A percentile compares a stretch with the other conserved stretches of the same genome.
Evolutionary conservation across 2,329 filamentous ascomycete genomes (phyloP).

Genomic region (Falciphora oryzae): DNA sequence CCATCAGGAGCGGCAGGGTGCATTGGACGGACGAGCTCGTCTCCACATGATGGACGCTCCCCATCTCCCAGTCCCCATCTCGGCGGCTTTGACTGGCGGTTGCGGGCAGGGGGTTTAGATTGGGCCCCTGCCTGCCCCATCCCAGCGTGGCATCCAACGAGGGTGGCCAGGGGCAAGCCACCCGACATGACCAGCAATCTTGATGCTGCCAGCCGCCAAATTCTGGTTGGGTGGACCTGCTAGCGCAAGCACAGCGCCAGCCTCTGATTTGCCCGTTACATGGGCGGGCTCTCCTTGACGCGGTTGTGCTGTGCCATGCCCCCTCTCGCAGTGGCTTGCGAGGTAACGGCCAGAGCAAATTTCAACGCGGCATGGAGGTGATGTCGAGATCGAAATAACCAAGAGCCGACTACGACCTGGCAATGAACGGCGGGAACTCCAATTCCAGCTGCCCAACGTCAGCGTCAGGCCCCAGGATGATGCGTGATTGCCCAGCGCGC

Average conservation of each 20-base stretch:
- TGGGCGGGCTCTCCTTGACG: too few species aligned
- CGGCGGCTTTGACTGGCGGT: background rate
- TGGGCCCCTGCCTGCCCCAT: too few species aligned
- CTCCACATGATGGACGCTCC: constrained; percentile 14
- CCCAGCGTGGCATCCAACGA: background rate
- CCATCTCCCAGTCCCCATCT: constrained; percentile 5
- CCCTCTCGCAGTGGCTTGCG: too few species aligned
- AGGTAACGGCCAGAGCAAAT: constrained; percentile 16
- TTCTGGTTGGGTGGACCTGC: background rate
- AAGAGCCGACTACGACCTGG: too few species aligned
- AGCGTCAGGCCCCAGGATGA: background rate
- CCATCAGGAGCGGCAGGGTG: background rate
- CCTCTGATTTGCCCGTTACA: too few species aligned
- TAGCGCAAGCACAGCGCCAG: background rate
- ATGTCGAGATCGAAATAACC: background rate
- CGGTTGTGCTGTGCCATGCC: too few species aligned
- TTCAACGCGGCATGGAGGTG: background rate
- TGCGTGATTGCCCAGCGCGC: background rate
- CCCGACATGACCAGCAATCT: background rate
- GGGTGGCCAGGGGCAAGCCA: background rate
- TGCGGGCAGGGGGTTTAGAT: background rate
- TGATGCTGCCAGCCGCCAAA: background rate
- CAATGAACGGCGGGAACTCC: background rate
- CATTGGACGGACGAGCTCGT: background rate
- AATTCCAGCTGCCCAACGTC: background rate